Evolutionary conservation across 176 grass and related monocot species (phyloP).

Genomic region (Aegilops umbellulata): DNA sequence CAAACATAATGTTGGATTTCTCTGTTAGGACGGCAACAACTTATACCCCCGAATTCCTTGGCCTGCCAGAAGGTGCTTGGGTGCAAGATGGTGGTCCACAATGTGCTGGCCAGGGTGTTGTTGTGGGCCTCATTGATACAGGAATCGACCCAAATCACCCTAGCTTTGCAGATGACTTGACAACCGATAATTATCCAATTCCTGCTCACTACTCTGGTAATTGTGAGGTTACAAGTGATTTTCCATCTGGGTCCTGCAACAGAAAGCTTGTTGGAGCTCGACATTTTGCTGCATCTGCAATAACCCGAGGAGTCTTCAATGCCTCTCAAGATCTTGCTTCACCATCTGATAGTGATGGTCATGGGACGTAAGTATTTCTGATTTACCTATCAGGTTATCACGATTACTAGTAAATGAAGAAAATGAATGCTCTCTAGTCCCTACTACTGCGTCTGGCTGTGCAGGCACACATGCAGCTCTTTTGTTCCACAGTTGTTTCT

Average conservation of each 20-base stretch:
- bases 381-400: neutral
- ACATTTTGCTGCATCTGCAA: constrained; percentile 98
- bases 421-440: neutral
- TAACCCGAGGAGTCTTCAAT: constrained; percentile 92
- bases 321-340: constrained; percentile 85
- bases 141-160: constrained; percentile 93
- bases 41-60: constrained; percentile 94
- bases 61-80: constrained; percentile 88
- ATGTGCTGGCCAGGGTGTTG: constrained; percentile 79
- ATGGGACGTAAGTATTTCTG: constrained; percentile 80
- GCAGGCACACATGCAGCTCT: neutral
- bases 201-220: constrained; percentile 81
- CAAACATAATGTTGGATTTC: constrained; percentile 83
- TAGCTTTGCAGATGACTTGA: constrained; percentile 74
- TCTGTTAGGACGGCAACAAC: constrained; percentile 91
- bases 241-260: constrained; percentile 96
- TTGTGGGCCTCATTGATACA: constrained; percentile 90
- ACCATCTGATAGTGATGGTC: constrained; percentile 93
- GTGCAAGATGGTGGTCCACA: constrained; percentile 80
- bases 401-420: neutral
- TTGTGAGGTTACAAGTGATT: constrained; percentile 95
- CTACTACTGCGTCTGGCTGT: neutral
- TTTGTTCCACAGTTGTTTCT: neutral
- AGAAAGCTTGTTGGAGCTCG: constrained; percentile 94
- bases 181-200: constrained; percentile 65